Conservation (phyloP, 805 yeast genomes). For the Metschnikowia chrysomelidarum region DNA sequence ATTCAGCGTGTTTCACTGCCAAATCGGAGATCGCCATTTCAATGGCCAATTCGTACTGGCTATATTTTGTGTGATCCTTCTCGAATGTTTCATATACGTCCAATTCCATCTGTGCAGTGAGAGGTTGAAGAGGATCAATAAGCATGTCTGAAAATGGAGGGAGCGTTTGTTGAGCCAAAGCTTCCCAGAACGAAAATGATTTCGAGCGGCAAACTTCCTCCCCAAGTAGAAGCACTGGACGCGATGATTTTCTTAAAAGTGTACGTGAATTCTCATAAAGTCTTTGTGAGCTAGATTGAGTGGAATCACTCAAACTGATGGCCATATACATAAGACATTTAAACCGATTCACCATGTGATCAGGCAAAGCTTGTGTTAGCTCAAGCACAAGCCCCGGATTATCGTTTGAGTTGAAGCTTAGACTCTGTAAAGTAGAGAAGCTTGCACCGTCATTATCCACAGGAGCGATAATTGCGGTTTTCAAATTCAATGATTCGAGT, state of each 20-base stretch:
- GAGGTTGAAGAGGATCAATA: slow-evolving; percentile 70
- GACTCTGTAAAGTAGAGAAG: slow-evolving; percentile 3
- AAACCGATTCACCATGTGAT: slow-evolving; percentile 3
- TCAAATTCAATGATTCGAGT: neutral
- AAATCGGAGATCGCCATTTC: slow-evolving; percentile 45
- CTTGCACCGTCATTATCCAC: slow-evolving; percentile 1
- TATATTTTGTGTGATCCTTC: slow-evolving; percentile 66
- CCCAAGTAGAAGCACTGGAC: slow-evolving; percentile 4
- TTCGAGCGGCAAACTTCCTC: neutral
- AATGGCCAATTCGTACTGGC: slow-evolving; percentile 64
- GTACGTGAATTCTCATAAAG: neutral
- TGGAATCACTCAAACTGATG: neutral
- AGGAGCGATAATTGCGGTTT: slow-evolving; percentile 8
- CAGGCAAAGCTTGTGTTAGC: neutral
- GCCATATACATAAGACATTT: slow-evolving; percentile 14
- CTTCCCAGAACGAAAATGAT: slow-evolving; percentile 5
- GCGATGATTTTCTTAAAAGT: slow-evolving; percentile 1
- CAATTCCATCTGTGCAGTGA: slow-evolving; percentile 53
- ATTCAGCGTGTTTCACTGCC: neutral
- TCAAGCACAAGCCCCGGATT: slow-evolving; percentile 5
- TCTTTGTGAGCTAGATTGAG: neutral
- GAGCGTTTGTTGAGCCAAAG: neutral
- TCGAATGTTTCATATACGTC: slow-evolving; percentile 70
- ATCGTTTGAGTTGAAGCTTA: neutral
- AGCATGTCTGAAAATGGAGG: slow-evolving; percentile 14